Evolutionary conservation across 495 filamentous ascomycete species (phyloP).

Genomic region (Hypomontagnella submonticulosa): DNA sequence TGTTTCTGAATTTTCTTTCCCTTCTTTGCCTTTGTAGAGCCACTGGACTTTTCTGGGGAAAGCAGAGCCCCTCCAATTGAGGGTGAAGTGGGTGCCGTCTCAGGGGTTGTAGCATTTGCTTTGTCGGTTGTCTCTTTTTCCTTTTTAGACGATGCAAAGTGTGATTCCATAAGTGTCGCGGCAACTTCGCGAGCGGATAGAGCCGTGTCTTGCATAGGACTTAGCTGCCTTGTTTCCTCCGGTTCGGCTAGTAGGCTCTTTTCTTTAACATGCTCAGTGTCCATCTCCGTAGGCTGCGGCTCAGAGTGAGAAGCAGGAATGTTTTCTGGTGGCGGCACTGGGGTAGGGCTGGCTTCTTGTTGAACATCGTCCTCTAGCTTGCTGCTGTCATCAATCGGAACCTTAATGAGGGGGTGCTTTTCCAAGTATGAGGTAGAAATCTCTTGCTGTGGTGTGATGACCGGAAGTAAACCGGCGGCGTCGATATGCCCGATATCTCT

Average conservation of each 20-base stretch:
- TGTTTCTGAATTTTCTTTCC: constrained; percentile 36
- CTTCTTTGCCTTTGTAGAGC: constrained; percentile 41
- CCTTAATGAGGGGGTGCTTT: background rate
- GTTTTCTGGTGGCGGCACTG: background rate
- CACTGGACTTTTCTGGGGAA: constrained; percentile 45
- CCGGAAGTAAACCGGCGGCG: constrained; percentile 24
- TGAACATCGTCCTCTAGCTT: constrained; percentile 1
- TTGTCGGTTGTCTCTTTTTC: constrained; percentile 28
- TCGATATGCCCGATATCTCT: background rate
- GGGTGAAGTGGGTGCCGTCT: constrained; percentile 32
- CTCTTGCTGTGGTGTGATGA: constrained; percentile 35
- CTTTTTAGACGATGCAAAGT: constrained; percentile 11
- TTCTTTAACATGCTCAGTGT: constrained; percentile 6
- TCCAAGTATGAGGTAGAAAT: constrained; percentile 43
- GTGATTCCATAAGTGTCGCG: constrained; percentile 31
- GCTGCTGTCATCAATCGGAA: constrained; percentile 5
- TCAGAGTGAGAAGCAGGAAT: constrained; percentile 4
- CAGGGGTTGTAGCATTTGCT: constrained; percentile 31
- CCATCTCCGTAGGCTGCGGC: constrained; percentile 11
- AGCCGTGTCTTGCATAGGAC: constrained; percentile 8
- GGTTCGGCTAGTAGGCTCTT: constrained; percentile 1
- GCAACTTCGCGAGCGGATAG: constrained; percentile 37
- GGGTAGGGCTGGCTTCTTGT: background rate
- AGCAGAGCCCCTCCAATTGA: constrained; percentile 45
- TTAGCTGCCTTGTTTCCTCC: constrained; percentile 18